These are phyloP conservation scores for Begonia masoniana DNA, from an alignment of 306 rosid genomes.

Conservation along the genomic window DNA sequence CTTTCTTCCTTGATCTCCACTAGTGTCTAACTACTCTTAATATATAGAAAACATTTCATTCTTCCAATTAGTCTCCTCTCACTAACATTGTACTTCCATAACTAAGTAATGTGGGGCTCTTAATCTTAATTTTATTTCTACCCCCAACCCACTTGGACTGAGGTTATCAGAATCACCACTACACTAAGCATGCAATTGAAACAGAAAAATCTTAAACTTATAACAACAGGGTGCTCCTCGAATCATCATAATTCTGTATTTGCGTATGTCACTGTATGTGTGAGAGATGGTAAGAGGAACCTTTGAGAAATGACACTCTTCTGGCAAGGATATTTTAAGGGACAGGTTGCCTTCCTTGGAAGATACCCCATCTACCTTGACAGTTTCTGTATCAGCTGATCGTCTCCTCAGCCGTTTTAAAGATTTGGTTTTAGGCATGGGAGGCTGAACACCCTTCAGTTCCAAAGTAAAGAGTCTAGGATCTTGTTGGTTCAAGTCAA, in stretches of 20 bases:
- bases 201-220: no score
- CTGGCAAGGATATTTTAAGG: conserved; percentile 54
- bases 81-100: no score
- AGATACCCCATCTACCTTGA: conserved; percentile 44
- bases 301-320: conserved; percentile 89
- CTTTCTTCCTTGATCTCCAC: no score
- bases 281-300: conserved; percentile 15
- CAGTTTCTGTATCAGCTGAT: conserved; percentile 53
- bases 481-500: conserved; percentile 43
- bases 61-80: no score
- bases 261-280: background rate
- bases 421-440: conserved; percentile 40
- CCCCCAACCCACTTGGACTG: no score
- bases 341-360: conserved; percentile 63
- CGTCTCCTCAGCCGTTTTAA: conserved; percentile 68
- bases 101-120: no score
- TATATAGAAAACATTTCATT: no score
- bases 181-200: no score
- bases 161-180: no score
- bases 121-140: no score
- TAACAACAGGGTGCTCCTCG: background rate
- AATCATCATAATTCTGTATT: background rate
- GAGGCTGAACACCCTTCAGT: conserved; percentile 85
- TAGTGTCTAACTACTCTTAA: no score
- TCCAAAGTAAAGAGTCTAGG: conserved; percentile 53